phyloP scores from a whole-genome alignment of 805 yeast genomes.

The Wickerhamiella lipophila region DNA sequence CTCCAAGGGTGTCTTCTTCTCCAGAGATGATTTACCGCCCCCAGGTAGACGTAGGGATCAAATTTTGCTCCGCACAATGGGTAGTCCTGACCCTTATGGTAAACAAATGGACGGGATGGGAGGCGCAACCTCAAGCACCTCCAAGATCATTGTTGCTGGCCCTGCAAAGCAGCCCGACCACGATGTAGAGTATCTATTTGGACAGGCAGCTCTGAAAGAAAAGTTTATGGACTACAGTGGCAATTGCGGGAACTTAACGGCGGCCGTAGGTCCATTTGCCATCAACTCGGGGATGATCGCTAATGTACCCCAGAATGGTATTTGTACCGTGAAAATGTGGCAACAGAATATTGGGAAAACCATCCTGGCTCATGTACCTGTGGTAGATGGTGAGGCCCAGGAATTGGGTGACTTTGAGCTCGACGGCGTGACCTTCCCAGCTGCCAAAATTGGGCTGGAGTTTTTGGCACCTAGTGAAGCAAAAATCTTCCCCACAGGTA shows the following conservation, averaged over 20 bases:
- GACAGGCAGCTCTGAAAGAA: constrained; percentile 12
- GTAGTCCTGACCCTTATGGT: constrained; percentile 15
- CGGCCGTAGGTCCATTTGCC: constrained; percentile 15
- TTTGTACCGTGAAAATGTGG: constrained; percentile 1
- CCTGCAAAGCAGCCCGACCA: not conserved
- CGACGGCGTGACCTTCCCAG: constrained; percentile 12
- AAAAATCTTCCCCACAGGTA: constrained; percentile 14
- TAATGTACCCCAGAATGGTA: constrained; percentile 6
- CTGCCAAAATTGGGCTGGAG: constrained; percentile 9
- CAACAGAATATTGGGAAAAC: constrained; percentile 12
- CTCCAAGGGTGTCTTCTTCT: constrained; percentile 14
- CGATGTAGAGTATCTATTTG: constrained; percentile 14
- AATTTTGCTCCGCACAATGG: constrained; percentile 12
- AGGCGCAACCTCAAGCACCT: constrained; percentile 15
- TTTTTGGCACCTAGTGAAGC: constrained; percentile 13
- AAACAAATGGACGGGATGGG: constrained; percentile 15
- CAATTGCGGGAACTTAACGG: constrained; percentile 15
- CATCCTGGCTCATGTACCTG: constrained; percentile 8
- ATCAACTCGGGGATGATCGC: constrained; percentile 4
- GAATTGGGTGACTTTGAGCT: constrained; percentile 4
- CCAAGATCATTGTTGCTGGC: constrained; percentile 12
- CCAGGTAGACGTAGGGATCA: constrained; percentile 10
- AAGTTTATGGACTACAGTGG: constrained; percentile 13
- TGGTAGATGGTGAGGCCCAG: not conserved
- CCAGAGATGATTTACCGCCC: constrained; percentile 8